Base-by-base conservation (phyloP, 176 grass and related monocot species). In the Metroxylon sagu region DNA sequence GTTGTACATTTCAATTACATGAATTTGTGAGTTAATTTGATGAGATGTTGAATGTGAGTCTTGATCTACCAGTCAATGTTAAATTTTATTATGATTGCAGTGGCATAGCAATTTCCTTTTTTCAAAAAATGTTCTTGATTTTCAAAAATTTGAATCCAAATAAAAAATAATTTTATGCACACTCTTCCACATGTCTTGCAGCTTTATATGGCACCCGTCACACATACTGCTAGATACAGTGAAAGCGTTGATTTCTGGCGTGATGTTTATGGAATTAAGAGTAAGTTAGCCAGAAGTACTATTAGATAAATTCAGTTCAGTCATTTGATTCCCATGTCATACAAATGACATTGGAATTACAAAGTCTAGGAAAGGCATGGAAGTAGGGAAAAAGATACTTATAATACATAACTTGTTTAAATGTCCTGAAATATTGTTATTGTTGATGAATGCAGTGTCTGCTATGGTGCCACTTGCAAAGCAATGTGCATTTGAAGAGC, bases 231-330 rank as follows among this genome's bases (percentile, higher is more conserved):
- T 21, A 82, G 84, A 58, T 98, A 98, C 25, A 69, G 80, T 29
- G 88, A 98, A 52, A 98, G 93, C 67, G 62, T 98, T 83, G 86
- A 85, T 78, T 98, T 98, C 65, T 92, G 93, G 93, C 81, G 51
- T 54, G 84, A 98, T 81, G 93, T 98, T 50, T 92, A 98, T 72
- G 93, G 93, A 54, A 92, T 98, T 67, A 98, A 89, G 73, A 98
- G 93, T 98, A 66, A 98, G 84, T 92, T 69, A 64, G 30, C 26
- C 50, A 3, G 8, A 43, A 43, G 35, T 43, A 43, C 35, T 43
- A 43, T 10, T 43, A 43, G 35, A 43, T 43, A 2, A 10, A 43
- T 43, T 43, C 7, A 3, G 35, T 43, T 43, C 35, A 43, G 35
- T 43, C 35, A 43, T 43, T 61, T 63, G 26, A 62, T 61, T 25